A percentile compares a stretch with the other conserved stretches of the same genome.
Evolutionary conservation across 495 filamentous ascomycete genomes (phyloP).

Genomic region (Rostrohypoxylon terebratum): DNA sequence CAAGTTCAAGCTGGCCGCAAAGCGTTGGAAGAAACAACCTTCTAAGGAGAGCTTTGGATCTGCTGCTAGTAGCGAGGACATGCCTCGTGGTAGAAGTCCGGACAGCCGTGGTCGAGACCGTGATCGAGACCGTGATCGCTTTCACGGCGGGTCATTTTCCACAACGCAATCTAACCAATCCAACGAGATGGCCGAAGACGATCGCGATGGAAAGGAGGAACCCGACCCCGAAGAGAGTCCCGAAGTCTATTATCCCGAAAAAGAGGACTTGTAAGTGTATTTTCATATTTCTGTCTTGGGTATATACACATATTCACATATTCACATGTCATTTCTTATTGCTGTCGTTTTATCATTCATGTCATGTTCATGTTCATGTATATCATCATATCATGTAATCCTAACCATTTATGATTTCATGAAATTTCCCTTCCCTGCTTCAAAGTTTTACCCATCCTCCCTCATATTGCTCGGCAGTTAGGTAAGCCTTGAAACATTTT

Average conservation of each 20-base stretch:
- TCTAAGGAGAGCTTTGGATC: conserved; percentile 54
- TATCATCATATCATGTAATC: conserved; percentile 21
- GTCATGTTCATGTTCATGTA: conserved; percentile 30
- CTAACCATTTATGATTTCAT: conserved; percentile 10
- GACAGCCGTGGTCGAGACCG: conserved; percentile 40
- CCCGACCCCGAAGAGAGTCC: conserved; percentile 28
- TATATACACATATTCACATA: no score
- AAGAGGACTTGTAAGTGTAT: conserved; percentile 47
- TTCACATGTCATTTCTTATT: not conserved
- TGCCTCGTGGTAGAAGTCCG: conserved; percentile 45
- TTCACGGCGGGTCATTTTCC: conserved; percentile 42
- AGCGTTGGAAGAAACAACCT: conserved; percentile 58
- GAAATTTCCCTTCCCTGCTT: not conserved
- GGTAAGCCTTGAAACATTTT: conserved; percentile 19
- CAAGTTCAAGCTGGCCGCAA: conserved; percentile 60
- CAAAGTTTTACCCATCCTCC: not conserved
- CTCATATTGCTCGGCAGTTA: not conserved
- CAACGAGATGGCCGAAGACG: conserved; percentile 40
- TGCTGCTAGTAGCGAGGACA: conserved; percentile 48
- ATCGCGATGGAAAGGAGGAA: conserved; percentile 20
- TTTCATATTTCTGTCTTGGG: conserved; percentile 9
- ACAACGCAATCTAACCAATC: conserved; percentile 42
- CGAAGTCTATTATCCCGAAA: conserved; percentile 42
- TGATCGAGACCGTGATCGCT: conserved; percentile 40
- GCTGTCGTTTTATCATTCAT: not conserved